Evolutionary conservation across 495 filamentous ascomycete genomes (phyloP), one percentile per base, ranked within the genome.

Genomic region (Penicillium lividum): DNA sequence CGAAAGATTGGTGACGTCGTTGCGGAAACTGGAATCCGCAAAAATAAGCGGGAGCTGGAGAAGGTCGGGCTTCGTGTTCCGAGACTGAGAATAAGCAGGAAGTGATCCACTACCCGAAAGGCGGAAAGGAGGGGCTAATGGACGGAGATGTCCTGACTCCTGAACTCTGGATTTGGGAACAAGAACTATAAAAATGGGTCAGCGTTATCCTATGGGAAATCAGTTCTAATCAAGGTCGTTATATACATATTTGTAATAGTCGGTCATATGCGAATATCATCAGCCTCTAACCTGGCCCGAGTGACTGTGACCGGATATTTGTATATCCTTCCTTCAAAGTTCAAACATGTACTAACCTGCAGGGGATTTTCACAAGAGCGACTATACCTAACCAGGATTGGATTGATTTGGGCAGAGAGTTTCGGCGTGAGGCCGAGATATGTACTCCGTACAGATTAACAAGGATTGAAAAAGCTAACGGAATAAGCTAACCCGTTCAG

Each of bases 11-110:
- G 60, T 66, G 60, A 62, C 64, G 56, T 55, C 62, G 62, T 45
- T 38, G 51, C 66, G 66, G 64, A 63, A 67, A 60, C 44, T 59
- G 61, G 55, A 60, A 67, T 69, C 66, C 66, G 66, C 28, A 48
- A 38, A 28, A 15, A 10, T 36, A 36, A 45, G 36, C 13, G 40
- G 42, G 42, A 30, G 25, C 51, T 33, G 50, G 50, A 28, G 29
- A 31, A 31, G 33, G 8, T 45, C 56, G 55, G 60, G 29, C 38
- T 45, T 27, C 36, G 51, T 38, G 40, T 62, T 62, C 54, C 59
- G 59, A 53, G 34, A 15, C 31, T 53, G 18, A 44, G 7, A 44
- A 56, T 56, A 56, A 56, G 43, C 45, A 34, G 42, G 4, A 51
- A 28, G 13, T 16, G 33, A 54, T 22, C 38, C 51, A 34, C 38